Conservation (phyloP, 2,329 filamentous ascomycete genomes). For the Dactylella cylindrospora region DNA sequence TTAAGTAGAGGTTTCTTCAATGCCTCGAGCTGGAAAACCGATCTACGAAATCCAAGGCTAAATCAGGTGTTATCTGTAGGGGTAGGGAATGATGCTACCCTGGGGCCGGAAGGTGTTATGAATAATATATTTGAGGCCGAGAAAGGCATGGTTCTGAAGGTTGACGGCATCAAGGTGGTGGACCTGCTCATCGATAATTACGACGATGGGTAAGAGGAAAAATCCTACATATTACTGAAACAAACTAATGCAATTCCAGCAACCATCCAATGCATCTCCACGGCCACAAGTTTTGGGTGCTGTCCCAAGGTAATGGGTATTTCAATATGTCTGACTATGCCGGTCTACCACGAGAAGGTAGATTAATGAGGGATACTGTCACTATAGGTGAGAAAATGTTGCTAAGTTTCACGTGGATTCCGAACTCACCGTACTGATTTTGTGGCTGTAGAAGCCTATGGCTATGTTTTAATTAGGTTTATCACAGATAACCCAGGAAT, state of each 20-base stretch:
- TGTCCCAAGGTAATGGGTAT: conserved; percentile 46
- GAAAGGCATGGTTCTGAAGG: conserved; percentile 46
- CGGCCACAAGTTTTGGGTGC: conserved; percentile 70
- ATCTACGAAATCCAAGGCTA: conserved; percentile 51
- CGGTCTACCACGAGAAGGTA: conserved; percentile 20
- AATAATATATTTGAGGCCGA: conserved; percentile 52
- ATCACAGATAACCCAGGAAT: conserved; percentile 62
- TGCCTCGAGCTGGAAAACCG: conserved; percentile 58
- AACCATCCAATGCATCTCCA: conserved; percentile 76
- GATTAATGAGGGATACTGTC: conserved; percentile 46
- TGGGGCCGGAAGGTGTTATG: conserved; percentile 56
- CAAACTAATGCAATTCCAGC: conserved; percentile 50
- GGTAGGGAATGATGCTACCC: background rate
- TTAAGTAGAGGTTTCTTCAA: conserved; percentile 64
- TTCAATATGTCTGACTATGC: conserved; percentile 44
- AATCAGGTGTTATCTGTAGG: conserved; percentile 6
- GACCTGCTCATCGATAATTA: conserved; percentile 77
- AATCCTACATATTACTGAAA: background rate
- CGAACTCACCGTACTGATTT: conserved; percentile 46
- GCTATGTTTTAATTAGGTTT: conserved; percentile 60
- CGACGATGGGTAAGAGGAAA: conserved; percentile 56
- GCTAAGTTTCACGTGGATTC: conserved; percentile 35
- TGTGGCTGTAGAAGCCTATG: conserved; percentile 56
- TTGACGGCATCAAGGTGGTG: conserved; percentile 60
- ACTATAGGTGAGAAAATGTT: conserved; percentile 30